Evolutionary conservation across 352 stramenopile species (phyloP), one percentile per base, ranked within the genome.

Genomic region (Globisporangium recalcitrans): DNA sequence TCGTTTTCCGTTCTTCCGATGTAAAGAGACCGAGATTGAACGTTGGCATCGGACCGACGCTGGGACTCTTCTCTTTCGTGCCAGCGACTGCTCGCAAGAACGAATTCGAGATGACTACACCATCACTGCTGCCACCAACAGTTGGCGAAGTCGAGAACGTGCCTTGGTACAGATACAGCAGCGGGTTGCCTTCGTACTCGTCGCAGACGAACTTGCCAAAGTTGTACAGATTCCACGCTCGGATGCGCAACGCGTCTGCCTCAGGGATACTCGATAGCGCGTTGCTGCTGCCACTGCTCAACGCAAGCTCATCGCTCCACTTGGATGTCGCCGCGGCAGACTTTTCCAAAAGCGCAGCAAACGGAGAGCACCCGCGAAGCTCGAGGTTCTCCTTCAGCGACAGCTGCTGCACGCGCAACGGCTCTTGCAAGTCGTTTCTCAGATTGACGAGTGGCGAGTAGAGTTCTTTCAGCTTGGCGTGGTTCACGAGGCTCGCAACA

Each of bases 371-470:
- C 0, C 85, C 83, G 53, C 70, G 72, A 60, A 93, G 68, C 64
- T 93, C 85, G 4, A 89, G 55, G 31, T 74, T 91, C 53, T 93
- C 85, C 62, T 90, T 91, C 44, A 93, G 64, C 58, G 75, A 64
- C 52, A 83, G 60, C 62, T 82, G 68, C 63, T 81, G 64, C 46
- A 80, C 70, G 10, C 46, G 60, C 14, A 83, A 52, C 38, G 36
- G 48, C 56, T 70, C 61, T 16, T 69, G 66, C 5, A 58, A 31
- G 27, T 75, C 60, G 32, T 69, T 68, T 27, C 69, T 46, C 11
- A 59, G 48, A 7, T 46, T 63, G n/a, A 80, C 32, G 9, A 84
- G 58, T 0, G 70, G 67, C 6, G 60, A 40, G 52, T 81, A 82
- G 16, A 80, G 48, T 44, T 78, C 71, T 42, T 78, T 72, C 32